Percentiles rank a stretch among this genome's conserved stretches.
Conservation (phyloP, 2,329 filamentous ascomycete species). For the Diaporthe vaccinii region DNA sequence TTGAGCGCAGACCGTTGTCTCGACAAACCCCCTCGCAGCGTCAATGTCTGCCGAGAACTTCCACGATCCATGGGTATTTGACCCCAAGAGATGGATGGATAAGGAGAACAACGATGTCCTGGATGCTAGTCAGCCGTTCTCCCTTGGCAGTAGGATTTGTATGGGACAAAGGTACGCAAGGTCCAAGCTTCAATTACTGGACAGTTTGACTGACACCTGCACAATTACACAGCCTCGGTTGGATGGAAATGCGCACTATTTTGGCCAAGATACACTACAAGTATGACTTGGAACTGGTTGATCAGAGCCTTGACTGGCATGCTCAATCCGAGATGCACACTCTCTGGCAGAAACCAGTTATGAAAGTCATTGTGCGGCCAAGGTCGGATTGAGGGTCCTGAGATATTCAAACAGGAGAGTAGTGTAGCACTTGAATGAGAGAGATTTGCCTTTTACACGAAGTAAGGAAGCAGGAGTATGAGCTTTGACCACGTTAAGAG, state of each 20-base stretch:
- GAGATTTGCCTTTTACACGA: not conserved
- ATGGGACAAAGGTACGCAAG: constrained; percentile 25
- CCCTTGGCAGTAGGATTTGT: constrained; percentile 19
- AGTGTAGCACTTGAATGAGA: not conserved
- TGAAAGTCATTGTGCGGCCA: not conserved
- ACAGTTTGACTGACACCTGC: not conserved
- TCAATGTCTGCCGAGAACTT: constrained; percentile 21
- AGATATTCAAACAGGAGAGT: rapidly evolving
- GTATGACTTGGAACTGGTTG: constrained; percentile 17
- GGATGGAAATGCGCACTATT: constrained; percentile 27
- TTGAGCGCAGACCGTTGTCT: constrained; percentile 18
- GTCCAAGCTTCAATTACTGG: too few species aligned
- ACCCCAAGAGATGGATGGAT: constrained; percentile 13
- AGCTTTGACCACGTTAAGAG: too few species aligned
- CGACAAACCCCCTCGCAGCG: constrained; percentile 30
- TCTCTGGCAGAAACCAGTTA: constrained; percentile 26
- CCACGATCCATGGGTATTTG: constrained; percentile 19
- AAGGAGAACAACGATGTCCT: not conserved
- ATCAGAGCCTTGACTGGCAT: constrained; percentile 29
- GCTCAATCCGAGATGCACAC: constrained; percentile 31
- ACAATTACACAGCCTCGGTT: not conserved
- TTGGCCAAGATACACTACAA: constrained; percentile 31
- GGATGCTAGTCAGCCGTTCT: constrained; percentile 33
- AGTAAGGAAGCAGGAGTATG: too few species aligned
- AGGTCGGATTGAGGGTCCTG: not conserved